A percentile compares a stretch with the other conserved stretches of the same genome.
These are phyloP conservation scores for Coprinellus micaceus DNA, from an alignment of 768 basidiomycete species.

Conservation along the genomic window DNA sequence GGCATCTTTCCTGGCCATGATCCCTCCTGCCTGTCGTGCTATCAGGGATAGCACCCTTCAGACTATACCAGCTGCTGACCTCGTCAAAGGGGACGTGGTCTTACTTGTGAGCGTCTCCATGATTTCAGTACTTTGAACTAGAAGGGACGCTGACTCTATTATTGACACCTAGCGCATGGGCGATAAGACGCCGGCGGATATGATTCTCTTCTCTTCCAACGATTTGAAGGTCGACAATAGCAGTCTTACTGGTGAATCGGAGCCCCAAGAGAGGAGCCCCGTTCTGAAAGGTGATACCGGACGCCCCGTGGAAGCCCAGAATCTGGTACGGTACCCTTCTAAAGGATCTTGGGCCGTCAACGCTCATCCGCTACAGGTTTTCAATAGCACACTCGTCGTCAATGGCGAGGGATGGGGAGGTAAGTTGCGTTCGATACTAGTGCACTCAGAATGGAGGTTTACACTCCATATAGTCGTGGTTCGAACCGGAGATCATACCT, in stretches of 20 bases:
- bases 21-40: slow-evolving; percentile 64
- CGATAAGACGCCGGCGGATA: slow-evolving; percentile 70
- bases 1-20: slow-evolving; percentile 71
- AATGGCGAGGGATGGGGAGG: slow-evolving; percentile 72
- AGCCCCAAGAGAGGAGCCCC: slow-evolving; percentile 58
- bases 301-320: slow-evolving; percentile 62
- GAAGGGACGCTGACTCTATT: too few relatives aligned
- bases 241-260: slow-evolving; percentile 67
- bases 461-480: slow-evolving; percentile 46
- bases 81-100: slow-evolving; percentile 67
- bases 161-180: slow-evolving; percentile 49
- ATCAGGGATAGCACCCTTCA: slow-evolving; percentile 54
- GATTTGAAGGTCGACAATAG: slow-evolving; percentile 72
- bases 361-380: slow-evolving; percentile 37
- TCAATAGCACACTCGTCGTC: slow-evolving; percentile 65
- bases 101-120: slow-evolving; percentile 41
- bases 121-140: too few relatives aligned
- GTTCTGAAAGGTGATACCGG: slow-evolving; percentile 40
- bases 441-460: neutral
- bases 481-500: slow-evolving; percentile 61
- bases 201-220: slow-evolving; percentile 53
- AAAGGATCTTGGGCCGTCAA: neutral
- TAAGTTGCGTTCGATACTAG: slow-evolving; percentile 28
- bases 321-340: slow-evolving; percentile 42
- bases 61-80: slow-evolving; percentile 54